These are phyloP conservation scores for Udeniomyces megalosporus DNA, from an alignment of 768 basidiomycete species.

Conservation along the genomic window DNA sequence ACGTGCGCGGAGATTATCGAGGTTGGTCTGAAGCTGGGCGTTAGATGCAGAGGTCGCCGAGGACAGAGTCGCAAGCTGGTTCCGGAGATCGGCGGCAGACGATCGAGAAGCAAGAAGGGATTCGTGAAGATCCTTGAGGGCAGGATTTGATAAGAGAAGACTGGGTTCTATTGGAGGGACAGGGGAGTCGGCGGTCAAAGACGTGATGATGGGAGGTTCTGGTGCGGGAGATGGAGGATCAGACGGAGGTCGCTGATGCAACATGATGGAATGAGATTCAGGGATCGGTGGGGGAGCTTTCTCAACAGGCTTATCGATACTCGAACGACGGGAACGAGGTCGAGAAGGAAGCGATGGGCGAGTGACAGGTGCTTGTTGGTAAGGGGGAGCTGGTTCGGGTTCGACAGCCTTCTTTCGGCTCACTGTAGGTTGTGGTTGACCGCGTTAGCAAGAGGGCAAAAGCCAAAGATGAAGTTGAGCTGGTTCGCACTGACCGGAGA, in stretches of 20 bases:
- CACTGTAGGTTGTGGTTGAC: no score
- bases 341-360: neutral
- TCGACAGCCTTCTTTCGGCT: neutral
- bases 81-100: constrained; percentile 5
- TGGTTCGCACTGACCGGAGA: neutral
- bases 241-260: neutral
- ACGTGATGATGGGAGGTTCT: neutral
- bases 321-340: constrained; percentile 6
- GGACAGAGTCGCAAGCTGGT: constrained; percentile 4
- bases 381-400: neutral
- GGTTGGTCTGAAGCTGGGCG: constrained; percentile 49
- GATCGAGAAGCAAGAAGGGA: neutral
- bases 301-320: neutral
- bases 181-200: neutral
- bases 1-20: constrained; percentile 52
- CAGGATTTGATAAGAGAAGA: neutral
- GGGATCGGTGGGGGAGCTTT: neutral
- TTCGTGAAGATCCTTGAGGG: neutral
- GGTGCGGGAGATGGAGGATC: neutral
- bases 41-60: constrained; percentile 28
- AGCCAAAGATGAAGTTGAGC: no score
- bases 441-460: no score
- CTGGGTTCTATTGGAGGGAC: constrained; percentile 1
- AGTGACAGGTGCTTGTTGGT: neutral
- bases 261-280: neutral